These are phyloP conservation scores for Pueraria montana DNA, from an alignment of 306 rosid genomes.

Conservation along the genomic window DNA sequence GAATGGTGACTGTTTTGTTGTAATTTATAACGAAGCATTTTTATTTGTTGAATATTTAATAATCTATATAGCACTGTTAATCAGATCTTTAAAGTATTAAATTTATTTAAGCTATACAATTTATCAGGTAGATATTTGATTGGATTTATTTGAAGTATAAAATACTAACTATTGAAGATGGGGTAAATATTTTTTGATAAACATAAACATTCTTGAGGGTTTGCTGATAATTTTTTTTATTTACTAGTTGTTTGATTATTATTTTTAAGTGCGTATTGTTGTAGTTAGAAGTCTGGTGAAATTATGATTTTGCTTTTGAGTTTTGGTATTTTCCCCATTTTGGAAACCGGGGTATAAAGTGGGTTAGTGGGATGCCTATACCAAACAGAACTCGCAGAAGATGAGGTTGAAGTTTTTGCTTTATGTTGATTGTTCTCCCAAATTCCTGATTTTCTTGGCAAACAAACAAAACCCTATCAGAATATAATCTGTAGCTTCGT, in stretches of 20 bases:
- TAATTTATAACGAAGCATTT: no score
- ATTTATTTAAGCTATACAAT: no score
- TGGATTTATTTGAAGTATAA: no score
- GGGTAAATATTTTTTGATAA: no score
- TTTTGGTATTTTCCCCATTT: not conserved
- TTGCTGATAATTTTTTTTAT: not conserved
- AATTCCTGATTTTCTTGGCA: slow-evolving; percentile 43
- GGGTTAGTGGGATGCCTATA: not conserved
- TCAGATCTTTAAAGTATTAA: no score
- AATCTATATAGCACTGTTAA: no score
- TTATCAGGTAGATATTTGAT: no score
- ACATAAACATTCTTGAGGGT: no score
- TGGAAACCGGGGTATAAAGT: not conserved
- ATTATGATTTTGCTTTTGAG: not conserved
- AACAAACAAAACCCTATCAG: slow-evolving; percentile 46
- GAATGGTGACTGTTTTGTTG: no score
- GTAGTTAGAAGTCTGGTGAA: not conserved
- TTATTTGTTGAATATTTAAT: no score
- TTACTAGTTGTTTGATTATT: not conserved
- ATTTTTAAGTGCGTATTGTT: not conserved
- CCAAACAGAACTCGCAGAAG: slow-evolving; percentile 7
- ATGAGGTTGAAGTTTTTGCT: slow-evolving; percentile 2
- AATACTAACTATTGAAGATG: no score
- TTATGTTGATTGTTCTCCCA: not conserved
- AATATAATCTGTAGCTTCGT: not conserved